Evolutionary conservation across 179 eudicot species (phyloP), one percentile per base, ranked within the genome.

Genomic region (Sideroxylon spinosum): DNA sequence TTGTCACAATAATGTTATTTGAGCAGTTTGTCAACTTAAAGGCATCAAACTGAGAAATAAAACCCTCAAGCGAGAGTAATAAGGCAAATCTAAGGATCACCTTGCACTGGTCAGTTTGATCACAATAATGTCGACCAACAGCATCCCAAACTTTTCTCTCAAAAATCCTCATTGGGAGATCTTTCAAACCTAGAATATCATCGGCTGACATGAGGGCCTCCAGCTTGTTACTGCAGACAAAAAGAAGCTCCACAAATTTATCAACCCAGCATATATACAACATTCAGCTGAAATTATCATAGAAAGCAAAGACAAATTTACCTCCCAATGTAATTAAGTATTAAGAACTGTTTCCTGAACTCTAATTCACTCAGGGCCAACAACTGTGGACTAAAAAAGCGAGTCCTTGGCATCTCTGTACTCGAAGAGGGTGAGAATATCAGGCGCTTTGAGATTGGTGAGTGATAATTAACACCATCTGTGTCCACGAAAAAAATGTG

Each of bases 301-400:
- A 16, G 23, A 20, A 29, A 6, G 20, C 49, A 14, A 65, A 6
- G 68, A 48, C 9, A 82, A 66, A 77, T 76, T 82, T 82, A 94
- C 97, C 91, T 80, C 82, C 93, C 90, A 64, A 81, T 68, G 84
- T 94, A 91, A 81, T 82, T 89, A 52, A 90, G 77, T 48, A 94
- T 69, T 48, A 94, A 79, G 82, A 94, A 94, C 23, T 86, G 75
- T 81, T 88, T 94, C 78, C 90, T 81, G 71, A 87, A 94, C 74
- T 91, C 94, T 37, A 94, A 88, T 66, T 87, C 88, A 13, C 79
- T 79, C 46, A 94, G 83, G 59, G 81, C 90, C 62, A 76, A 71
- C 64, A 77, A 59, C 62, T 84, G 85, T 19, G 76, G 26, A 83
- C 82, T 82, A 7, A 79, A 17, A 77, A 65, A n/a, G n/a, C 5